Evolutionary conservation across 495 filamentous ascomycete species (phyloP).

Genomic region (Neurospora discreta): DNA sequence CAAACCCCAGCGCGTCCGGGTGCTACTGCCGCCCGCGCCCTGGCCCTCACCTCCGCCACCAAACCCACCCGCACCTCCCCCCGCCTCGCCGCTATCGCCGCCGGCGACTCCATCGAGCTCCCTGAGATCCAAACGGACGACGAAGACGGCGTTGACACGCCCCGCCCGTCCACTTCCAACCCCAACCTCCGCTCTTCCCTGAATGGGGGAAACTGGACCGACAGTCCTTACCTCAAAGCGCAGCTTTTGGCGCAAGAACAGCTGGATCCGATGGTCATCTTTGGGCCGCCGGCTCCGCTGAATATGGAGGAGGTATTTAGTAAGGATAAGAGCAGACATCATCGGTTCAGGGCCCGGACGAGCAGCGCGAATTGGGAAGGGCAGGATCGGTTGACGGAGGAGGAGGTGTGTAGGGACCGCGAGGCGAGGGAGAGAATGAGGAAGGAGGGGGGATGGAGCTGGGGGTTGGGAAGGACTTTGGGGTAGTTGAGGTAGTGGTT

Average conservation of each 20-base stretch:
- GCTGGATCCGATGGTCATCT: constrained; percentile 75
- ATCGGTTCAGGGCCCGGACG: constrained; percentile 76
- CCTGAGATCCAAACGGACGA: constrained; percentile 84
- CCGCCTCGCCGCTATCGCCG: constrained; percentile 64
- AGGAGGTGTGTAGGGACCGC: constrained; percentile 70
- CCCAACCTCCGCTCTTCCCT: background rate
- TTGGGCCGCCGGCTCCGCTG: constrained; percentile 75
- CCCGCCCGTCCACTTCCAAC: background rate
- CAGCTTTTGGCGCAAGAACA: constrained; percentile 66
- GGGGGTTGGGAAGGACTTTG: constrained; percentile 30
- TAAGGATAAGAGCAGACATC: constrained; percentile 64
- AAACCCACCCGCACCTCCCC: constrained; percentile 62
- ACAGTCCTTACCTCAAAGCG: constrained; percentile 63
- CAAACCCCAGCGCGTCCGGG: constrained; percentile 48
- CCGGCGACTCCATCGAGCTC: constrained; percentile 70
- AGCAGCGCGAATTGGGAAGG: constrained; percentile 90
- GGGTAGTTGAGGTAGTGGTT: background rate
- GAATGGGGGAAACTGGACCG: constrained; percentile 60
- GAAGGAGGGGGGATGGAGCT: constrained; percentile 79
- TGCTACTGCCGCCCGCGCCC: constrained; percentile 21
- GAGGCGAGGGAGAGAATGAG: constrained; percentile 71
- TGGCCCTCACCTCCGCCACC: constrained; percentile 26
- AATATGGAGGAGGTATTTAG: constrained; percentile 94
- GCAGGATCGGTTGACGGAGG: constrained; percentile 78
- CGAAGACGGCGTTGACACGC: constrained; percentile 57